Base-by-base conservation (phyloP, 345 rosid species). In the Salix viminalis region DNA sequence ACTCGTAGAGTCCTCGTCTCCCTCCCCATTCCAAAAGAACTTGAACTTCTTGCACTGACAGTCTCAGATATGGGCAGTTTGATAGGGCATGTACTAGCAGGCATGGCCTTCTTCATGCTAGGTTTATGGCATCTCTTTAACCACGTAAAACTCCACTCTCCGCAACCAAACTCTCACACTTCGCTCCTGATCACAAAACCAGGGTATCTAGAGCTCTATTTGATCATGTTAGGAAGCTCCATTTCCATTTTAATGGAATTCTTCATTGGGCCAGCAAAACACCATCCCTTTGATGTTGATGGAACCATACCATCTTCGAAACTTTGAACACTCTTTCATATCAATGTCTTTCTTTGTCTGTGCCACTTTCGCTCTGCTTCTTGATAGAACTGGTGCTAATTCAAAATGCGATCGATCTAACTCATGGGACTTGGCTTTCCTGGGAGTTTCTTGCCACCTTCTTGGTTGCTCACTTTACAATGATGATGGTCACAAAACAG, bases 261-360 rank as follows among this genome's bases (percentile, higher is more conserved):
- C 76, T 89, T 93, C 74, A 81, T 93, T 44, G 89, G 95, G 7
- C 97, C 92, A 1, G 74, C 66, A 70, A 87, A 80, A 34, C 95
- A 91, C 83, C 95, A 90, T 18, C 98, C 98, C 24, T 83, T 93
- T n/a, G 95, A 93, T 77, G 23, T 80, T 0, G 98, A 91, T 58
- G 93, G 94, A 50, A 89, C 97, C 64, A 90, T 93, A 42, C 97
- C 97, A 93, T 80, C 94, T 91, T 65, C 95, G 86, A 77, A 93
- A 93, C 87, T 87, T 91, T 41, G 97, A 93, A 76, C 98, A 93
- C 81, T 83, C 98, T 18, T 71, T 83, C 28, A 90, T 93, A 56
- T 88, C 94, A 44, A 6, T 87, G 75, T 76, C 95, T 74, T 90
- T 90, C 87, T 79, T 93, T 71, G 76, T 80, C 18, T 91, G 89